phyloP scores from a whole-genome alignment of 1,284 basidiomycete genomes.

The Cystobasidium slooffiae region DNA sequence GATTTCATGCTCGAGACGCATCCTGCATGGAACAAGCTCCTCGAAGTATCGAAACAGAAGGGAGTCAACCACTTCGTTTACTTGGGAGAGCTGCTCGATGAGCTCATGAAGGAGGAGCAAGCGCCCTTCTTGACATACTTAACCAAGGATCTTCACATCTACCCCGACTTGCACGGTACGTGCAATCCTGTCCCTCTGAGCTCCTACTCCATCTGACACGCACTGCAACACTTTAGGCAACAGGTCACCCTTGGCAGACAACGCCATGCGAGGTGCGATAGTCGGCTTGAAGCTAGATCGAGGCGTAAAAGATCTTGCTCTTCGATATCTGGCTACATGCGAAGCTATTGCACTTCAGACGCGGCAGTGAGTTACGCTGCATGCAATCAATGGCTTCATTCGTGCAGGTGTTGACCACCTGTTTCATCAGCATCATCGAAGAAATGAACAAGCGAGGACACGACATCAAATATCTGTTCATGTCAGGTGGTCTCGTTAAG shows the following conservation, averaged over 20 bases:
- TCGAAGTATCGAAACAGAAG: constrained; percentile 61
- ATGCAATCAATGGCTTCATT: background rate
- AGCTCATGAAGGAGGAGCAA: constrained; percentile 64
- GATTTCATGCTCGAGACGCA: constrained; percentile 95
- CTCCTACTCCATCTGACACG: too few relatives aligned
- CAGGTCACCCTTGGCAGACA: constrained; percentile 92
- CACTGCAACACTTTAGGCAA: constrained; percentile 66
- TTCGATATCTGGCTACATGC: constrained; percentile 87
- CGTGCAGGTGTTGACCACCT: background rate
- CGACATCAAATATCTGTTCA: constrained; percentile 81
- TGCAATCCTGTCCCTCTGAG: background rate
- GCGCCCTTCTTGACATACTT: constrained; percentile 65
- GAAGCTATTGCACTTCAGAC: constrained; percentile 75
- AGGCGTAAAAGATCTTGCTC: constrained; percentile 78
- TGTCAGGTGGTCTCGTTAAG: constrained; percentile 86
- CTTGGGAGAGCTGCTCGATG: constrained; percentile 74
- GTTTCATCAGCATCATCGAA: constrained; percentile 80
- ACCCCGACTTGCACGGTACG: constrained; percentile 76
- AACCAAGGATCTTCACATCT: constrained; percentile 87
- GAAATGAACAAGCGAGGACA: constrained; percentile 88
- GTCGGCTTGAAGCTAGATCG: constrained; percentile 82
- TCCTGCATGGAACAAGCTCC: constrained; percentile 74
- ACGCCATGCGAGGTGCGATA: constrained; percentile 88
- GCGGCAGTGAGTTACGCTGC: constrained; percentile 26
- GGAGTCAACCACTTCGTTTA: constrained; percentile 63